Base-by-base conservation (phyloP, 1,284 basidiomycete genomes). In the Mycena citricolor region DNA sequence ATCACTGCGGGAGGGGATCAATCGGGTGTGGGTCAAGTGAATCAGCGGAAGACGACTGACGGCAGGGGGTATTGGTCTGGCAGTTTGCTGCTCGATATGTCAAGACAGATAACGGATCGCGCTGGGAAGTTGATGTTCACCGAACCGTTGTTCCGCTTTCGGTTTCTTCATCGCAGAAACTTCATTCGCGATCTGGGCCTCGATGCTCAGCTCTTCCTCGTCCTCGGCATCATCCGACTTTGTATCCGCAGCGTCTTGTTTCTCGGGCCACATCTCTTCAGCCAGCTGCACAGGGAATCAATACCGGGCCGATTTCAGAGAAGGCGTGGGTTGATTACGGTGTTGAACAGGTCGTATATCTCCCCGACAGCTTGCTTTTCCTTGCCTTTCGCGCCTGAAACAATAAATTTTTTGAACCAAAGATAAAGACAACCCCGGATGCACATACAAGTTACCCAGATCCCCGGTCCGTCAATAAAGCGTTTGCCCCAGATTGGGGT, bases 371-470 rank as follows among this genome's bases (percentile, higher is more conserved):
- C 76, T 56, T 83, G 82, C 50, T 74, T 84, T 61, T 91, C 88
- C 57, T 84, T 90, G 16, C 88, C 87, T 61, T 84, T 86, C 21
- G 87, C 75, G 52, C 73, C 73, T 76, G 32, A 16, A n/a, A n/a
- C n/a, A n/a, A n/a, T n/a, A n/a, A n/a, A n/a, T n/a, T n/a, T n/a
- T n/a, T n/a, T n/a, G n/a, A n/a, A n/a, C n/a, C n/a, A n/a, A n/a
- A n/a, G n/a, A n/a, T n/a, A n/a, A n/a, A n/a, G n/a, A n/a, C n/a
- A n/a, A n/a, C n/a, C n/a, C n/a, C n/a, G n/a, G n/a, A n/a, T n/a
- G n/a, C n/a, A n/a, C 71, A 55, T 57, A 74, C 86, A 90, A 54
- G 81, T 88, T 5, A 80, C 81, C 88, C 88, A 90, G 13, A 90
- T 67, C 17, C 87, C 87, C 28, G 88, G 88, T 5, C 87, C 86